Percentiles rank a stretch among this genome's conserved stretches.
These are phyloP conservation scores for Aspergillus bertholletiae DNA, from an alignment of 495 filamentous ascomycete species.

Conservation along the genomic window DNA sequence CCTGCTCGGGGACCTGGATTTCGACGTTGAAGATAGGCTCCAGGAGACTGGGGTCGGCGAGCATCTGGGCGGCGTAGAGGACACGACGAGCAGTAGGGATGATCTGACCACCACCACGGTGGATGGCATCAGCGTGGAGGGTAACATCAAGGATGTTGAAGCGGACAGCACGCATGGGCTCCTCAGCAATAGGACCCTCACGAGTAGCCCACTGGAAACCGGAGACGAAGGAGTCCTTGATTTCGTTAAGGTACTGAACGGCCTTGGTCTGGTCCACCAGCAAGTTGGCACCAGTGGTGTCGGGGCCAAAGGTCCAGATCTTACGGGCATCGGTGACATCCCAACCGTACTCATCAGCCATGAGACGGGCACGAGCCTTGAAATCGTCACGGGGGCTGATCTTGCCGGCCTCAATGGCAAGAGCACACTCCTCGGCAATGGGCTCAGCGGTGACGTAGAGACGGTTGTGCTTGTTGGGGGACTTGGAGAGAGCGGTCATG, in stretches of 20 bases:
- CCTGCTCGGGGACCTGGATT: slow-evolving; percentile 97
- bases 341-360: slow-evolving; percentile 97
- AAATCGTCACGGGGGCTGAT: slow-evolving; percentile 97
- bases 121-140: slow-evolving; percentile 98
- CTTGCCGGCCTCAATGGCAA: slow-evolving; percentile 87
- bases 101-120: slow-evolving; percentile 98
- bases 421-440: slow-evolving; percentile 83
- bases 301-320: slow-evolving; percentile 99
- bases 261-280: slow-evolving; percentile 99
- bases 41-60: slow-evolving; percentile 84
- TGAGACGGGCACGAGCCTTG: slow-evolving; percentile 94
- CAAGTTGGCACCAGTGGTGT: slow-evolving; percentile 96
- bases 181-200: slow-evolving; percentile 95
- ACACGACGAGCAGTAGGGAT: slow-evolving; percentile 98
- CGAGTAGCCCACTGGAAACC: slow-evolving; percentile 99
- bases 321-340: slow-evolving; percentile 99
- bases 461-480: slow-evolving; percentile 99
- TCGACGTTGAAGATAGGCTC: slow-evolving; percentile 99
- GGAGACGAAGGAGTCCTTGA: slow-evolving; percentile 99
- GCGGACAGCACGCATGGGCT: slow-evolving; percentile 94
- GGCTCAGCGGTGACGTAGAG: slow-evolving; percentile 91
- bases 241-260: slow-evolving; percentile 99
- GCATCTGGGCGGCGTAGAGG: slow-evolving; percentile 85
- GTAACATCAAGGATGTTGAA: slow-evolving; percentile 99
- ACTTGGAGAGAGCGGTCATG: slow-evolving; percentile 98